Evolutionary conservation across 2,329 filamentous ascomycete species (phyloP).

Genomic region (Nigrograna mackinnonii): DNA sequence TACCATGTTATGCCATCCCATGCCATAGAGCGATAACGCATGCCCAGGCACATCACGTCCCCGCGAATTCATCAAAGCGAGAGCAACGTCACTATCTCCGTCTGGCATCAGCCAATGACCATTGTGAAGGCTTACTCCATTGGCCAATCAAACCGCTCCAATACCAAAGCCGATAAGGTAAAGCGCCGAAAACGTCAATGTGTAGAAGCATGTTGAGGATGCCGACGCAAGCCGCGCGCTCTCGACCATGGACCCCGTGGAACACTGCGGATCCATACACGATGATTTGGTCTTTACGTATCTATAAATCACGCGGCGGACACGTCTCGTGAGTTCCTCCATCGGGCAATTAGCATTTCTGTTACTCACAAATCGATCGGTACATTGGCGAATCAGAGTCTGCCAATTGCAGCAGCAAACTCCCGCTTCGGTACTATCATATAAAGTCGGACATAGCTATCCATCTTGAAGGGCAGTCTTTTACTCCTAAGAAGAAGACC

Average conservation of each 20-base stretch:
- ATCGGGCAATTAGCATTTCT: not conserved
- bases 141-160: no score
- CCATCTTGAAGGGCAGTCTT: no score
- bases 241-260: not conserved
- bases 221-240: not conserved
- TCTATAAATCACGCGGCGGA: not conserved
- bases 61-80: no score
- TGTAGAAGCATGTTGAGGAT: not conserved
- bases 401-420: not conserved
- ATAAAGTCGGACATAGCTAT: not conserved
- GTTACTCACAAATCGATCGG: not conserved
- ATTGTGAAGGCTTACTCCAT: no score
- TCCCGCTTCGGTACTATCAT: not conserved
- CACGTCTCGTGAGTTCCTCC: no score
- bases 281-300: not conserved
- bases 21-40: no score
- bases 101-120: no score
- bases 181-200: not conserved
- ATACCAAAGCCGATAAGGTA: no score
- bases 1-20: no score
- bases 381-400: not conserved
- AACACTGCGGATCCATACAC: not conserved
- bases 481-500: not conserved
- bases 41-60: no score
- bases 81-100: no score